A percentile compares a stretch with the other conserved stretches of the same genome.
Evolutionary conservation across 495 filamentous ascomycete species (phyloP).

Genomic region (Terfezia boudieri): DNA sequence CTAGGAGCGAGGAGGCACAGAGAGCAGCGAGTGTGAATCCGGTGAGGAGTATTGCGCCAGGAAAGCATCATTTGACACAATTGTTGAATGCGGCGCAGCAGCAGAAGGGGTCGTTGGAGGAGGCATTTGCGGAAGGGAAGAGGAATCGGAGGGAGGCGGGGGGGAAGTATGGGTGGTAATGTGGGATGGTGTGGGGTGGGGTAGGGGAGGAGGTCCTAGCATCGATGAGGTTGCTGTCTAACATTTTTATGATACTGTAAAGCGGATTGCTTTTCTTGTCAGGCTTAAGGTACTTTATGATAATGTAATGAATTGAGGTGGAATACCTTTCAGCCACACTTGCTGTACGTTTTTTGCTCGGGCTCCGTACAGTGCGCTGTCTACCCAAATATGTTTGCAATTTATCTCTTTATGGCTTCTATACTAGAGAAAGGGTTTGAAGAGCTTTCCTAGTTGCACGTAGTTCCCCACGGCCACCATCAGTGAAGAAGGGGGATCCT

Average conservation of each 20-base stretch:
- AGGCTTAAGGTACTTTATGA: no score
- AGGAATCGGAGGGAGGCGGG: slow-evolving; percentile 18
- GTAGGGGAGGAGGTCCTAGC: not conserved
- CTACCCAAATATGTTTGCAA: no score
- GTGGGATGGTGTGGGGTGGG: not conserved
- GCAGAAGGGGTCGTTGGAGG: slow-evolving; percentile 18
- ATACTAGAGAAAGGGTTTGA: no score
- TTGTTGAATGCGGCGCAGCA: slow-evolving; percentile 17
- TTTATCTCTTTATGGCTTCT: no score
- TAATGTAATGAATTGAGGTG: no score
- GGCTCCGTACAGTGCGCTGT: no score
- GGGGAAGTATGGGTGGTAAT: slow-evolving; percentile 18
- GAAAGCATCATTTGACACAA: slow-evolving; percentile 16
- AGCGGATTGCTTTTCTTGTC: not conserved
- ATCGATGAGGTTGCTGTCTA: not conserved
- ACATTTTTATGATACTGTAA: not conserved
- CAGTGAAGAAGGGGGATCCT: no score
- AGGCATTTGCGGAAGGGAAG: slow-evolving; percentile 17
- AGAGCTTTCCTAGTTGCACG: no score
- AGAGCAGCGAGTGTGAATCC: slow-evolving; percentile 17
- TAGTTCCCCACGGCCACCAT: no score
- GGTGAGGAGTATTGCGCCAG: slow-evolving; percentile 15
- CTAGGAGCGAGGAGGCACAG: slow-evolving; percentile 12
- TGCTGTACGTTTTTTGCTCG: no score
- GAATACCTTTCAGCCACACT: no score